Evolutionary conservation across 352 stramenopile genomes (phyloP).

Genomic region (Thraustochytrium sp.): DNA sequence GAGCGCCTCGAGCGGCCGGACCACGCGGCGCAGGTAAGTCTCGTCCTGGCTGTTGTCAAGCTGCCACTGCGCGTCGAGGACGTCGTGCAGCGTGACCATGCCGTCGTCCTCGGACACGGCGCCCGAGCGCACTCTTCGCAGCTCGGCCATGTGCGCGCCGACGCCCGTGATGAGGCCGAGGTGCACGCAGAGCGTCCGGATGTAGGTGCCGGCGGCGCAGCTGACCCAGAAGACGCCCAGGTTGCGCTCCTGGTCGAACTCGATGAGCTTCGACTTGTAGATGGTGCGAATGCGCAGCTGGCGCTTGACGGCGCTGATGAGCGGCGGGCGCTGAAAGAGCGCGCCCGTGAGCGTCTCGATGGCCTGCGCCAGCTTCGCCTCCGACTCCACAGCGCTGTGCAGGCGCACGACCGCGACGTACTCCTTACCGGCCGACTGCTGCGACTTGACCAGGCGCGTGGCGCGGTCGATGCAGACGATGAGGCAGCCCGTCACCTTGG

Average conservation of each 20-base stretch:
- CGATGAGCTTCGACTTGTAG: constrained; percentile 97
- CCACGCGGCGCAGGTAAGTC: constrained; percentile 92
- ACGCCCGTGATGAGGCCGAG: constrained; percentile 92
- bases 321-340: constrained; percentile 97
- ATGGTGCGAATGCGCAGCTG: constrained; percentile 99
- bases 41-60: constrained; percentile 99
- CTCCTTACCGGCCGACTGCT: constrained; percentile 96
- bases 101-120: constrained; percentile 91
- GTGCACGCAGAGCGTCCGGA: constrained; percentile 99
- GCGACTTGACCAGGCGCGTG: constrained; percentile 85
- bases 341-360: constrained; percentile 98
- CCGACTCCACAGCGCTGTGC: constrained; percentile 86
- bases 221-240: constrained; percentile 84
- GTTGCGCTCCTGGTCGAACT: constrained; percentile 95
- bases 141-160: constrained; percentile 99
- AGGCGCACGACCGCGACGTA: constrained; percentile 97
- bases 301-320: constrained; percentile 99
- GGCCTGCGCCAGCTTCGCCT: constrained; percentile 81
- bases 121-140: constrained; percentile 92
- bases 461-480: constrained; percentile 99
- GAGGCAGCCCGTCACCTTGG: constrained; percentile 99
- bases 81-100: constrained; percentile 99
- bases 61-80: constrained; percentile 98
- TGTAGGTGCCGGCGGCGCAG: constrained; percentile 97
- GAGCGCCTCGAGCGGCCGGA: constrained; percentile 96